These are phyloP conservation scores for Shiraia sp. DNA, from an alignment of 2,329 filamentous ascomycete species.

Conservation along the genomic window DNA sequence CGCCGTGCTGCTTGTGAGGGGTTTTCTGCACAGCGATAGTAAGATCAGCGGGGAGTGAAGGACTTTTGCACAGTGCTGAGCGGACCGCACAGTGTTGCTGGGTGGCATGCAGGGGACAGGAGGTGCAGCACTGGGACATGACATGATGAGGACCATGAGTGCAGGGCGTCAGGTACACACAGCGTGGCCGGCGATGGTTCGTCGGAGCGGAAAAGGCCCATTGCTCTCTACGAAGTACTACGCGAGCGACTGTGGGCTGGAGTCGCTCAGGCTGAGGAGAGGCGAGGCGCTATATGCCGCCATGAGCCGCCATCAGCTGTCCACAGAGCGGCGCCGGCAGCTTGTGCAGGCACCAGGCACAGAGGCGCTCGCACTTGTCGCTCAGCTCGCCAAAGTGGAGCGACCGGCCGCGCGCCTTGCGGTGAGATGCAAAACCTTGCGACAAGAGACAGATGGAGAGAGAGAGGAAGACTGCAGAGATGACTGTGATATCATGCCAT, in stretches of 20 bases:
- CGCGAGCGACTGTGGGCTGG: too few relatives aligned
- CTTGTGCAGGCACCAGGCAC: constrained; percentile 34
- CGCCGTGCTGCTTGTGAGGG: not conserved
- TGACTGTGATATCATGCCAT: constrained; percentile 3
- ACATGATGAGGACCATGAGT: too few relatives aligned
- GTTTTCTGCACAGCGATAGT: not conserved
- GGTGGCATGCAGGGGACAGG: not conserved
- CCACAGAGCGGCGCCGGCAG: constrained; percentile 17
- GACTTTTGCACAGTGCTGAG: not conserved
- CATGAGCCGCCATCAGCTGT: constrained; percentile 14
- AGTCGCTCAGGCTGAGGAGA: not conserved
- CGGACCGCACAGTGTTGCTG: not conserved
- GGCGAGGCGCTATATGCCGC: not conserved
- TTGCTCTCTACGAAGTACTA: too few relatives aligned
- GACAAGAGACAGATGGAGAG: not conserved
- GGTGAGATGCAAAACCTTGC: not conserved
- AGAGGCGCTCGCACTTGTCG: not conserved
- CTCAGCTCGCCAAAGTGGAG: constrained; percentile 1
- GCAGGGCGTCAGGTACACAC: not conserved
- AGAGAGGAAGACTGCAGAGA: too few relatives aligned
- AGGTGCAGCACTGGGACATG: too few relatives aligned
- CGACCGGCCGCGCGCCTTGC: too few relatives aligned
- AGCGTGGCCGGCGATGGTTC: not conserved
- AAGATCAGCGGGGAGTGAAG: not conserved
- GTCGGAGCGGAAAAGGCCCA: not conserved